Percentiles rank a stretch among this genome's conserved stretches.
phyloP scores from a whole-genome alignment of 148 eudicot species.

The Chenopodium album region DNA sequence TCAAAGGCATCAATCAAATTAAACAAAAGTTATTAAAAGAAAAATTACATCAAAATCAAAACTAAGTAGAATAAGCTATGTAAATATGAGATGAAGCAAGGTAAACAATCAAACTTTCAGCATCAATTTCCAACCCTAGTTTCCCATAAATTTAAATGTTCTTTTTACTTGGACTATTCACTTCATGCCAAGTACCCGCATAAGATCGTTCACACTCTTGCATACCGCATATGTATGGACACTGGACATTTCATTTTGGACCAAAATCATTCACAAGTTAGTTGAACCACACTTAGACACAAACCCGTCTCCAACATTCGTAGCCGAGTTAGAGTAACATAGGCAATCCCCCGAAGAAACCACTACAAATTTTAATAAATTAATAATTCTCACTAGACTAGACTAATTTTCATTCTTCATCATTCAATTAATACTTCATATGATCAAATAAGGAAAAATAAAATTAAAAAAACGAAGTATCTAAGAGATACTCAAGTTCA shows the following conservation, averaged over 20 bases:
- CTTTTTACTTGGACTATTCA: background rate
- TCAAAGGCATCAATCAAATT: background rate
- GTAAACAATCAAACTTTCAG: background rate
- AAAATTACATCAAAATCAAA: background rate
- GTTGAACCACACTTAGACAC: background rate
- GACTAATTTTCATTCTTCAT: too few species aligned
- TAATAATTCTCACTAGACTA: too few species aligned
- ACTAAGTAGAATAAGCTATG: background rate
- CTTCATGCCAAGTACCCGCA: background rate
- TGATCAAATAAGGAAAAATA: background rate
- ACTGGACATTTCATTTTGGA: background rate
- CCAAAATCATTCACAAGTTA: background rate
- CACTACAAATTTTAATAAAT: too few species aligned
- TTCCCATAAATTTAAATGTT: too few species aligned
- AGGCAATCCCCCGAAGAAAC: background rate
- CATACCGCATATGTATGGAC: too few species aligned
- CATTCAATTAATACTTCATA: too few species aligned
- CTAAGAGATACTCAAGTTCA: background rate
- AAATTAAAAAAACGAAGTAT: too few species aligned
- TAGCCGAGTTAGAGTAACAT: background rate
- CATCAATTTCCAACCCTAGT: background rate
- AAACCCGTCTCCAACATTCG: background rate
- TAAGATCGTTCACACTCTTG: background rate
- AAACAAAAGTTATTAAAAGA: background rate
- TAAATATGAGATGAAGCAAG: background rate